Evolutionary conservation across 805 yeast genomes (phyloP), one percentile per base, ranked within the genome.

Genomic region (Lachancea waltii): DNA sequence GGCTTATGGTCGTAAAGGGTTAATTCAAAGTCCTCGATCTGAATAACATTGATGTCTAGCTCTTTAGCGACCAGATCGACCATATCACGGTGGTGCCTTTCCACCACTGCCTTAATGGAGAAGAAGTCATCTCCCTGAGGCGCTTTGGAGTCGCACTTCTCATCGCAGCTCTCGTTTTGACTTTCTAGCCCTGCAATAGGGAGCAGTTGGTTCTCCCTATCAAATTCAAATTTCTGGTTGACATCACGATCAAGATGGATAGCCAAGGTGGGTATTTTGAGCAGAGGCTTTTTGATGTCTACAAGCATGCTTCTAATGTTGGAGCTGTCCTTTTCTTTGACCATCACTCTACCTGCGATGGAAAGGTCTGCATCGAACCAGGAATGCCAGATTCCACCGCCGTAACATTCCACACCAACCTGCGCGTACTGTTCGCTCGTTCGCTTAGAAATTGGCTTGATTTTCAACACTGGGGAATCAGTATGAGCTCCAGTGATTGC

Each of bases 341-440:
- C 81, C 56, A 80, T 80, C 1, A 90, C 95, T 48, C 97, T 71
- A 11, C 98, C 98, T 7, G 97, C 97, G 43, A 87, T 67, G 26
- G 90, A 73, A 50, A 92, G 70, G 59, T 90, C 97, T 43, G 97
- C 77, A 60, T 90, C 98, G 55, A 92, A 90, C 97, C 97, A 90
- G 4, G 95, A 77, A 57, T 85, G 96, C 78, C 97, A 92, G 39
- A 89, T 79, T 35, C 95, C 92, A 24, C 97, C 97, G 40, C 98
- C 97, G 54, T 90, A 90, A 35, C 81, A 75, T 62, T 92, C 97
- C 7, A 92, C 95, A 26, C 95, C 97, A 14, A 92, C 77, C 59
- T 89, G 95, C 39, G 77, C 71, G 53, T 78, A 90, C 1, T 95
- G 95, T 50, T 84, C 89, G 13, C 69, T 65, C 8, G 65, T 60